Evolutionary conservation across 768 basidiomycete genomes (phyloP).

Genomic region (Piloderma croceum): DNA sequence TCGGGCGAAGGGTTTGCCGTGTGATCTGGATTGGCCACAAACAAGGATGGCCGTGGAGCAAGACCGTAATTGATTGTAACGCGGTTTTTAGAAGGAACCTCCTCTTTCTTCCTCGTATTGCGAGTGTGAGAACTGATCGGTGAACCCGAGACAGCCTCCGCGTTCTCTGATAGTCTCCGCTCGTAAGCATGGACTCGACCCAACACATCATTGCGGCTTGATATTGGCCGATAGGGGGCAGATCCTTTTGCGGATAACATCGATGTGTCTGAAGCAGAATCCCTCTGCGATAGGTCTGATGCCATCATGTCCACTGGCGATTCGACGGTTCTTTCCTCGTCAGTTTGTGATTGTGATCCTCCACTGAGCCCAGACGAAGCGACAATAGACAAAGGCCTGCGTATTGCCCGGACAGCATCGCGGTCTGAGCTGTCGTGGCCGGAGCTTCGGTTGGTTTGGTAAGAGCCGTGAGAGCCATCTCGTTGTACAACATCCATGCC

Average conservation of each 20-base stretch:
- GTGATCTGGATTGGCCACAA: constrained; percentile 66
- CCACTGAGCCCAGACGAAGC: constrained; percentile 8
- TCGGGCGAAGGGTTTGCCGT: too few relatives aligned
- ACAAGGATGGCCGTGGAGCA: constrained; percentile 56
- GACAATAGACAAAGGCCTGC: constrained; percentile 3
- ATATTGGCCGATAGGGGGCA: constrained; percentile 17
- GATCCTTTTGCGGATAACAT: constrained; percentile 2
- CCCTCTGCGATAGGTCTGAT: too few relatives aligned
- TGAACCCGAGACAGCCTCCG: neutral
- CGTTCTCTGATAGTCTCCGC: constrained; percentile 48
- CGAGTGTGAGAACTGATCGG: constrained; percentile 27
- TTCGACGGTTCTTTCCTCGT: constrained; percentile 17
- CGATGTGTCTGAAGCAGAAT: constrained; percentile 7
- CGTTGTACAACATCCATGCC: constrained; percentile 70
- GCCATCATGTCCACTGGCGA: constrained; percentile 32
- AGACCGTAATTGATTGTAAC: constrained; percentile 57
- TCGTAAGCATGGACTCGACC: constrained; percentile 56
- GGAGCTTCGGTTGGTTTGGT: constrained; percentile 8
- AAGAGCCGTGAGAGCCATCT: constrained; percentile 21
- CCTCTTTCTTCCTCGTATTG: constrained; percentile 40
- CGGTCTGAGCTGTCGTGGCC: constrained; percentile 25
- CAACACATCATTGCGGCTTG: constrained; percentile 38
- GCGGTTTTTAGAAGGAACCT: constrained; percentile 34
- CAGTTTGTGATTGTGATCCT: constrained; percentile 1
- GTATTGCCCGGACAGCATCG: constrained; percentile 7